phyloP scores from a whole-genome alignment of 371 early-diverging fungal genomes.

The Chytridium lagenaria region DNA sequence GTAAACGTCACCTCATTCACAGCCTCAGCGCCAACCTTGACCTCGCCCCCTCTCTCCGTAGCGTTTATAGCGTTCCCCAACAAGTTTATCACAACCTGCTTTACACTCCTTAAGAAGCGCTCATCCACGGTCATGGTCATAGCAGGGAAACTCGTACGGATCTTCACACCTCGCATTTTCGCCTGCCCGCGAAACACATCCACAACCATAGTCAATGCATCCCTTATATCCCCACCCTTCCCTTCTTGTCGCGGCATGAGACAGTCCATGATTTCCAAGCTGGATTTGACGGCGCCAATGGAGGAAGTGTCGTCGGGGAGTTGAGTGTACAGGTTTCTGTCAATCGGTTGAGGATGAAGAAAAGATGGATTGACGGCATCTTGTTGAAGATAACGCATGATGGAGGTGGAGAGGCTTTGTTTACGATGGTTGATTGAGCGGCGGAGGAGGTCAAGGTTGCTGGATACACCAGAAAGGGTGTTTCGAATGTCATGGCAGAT shows the following conservation, averaged over 20 bases:
- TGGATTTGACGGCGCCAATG: no score
- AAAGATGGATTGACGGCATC: no score
- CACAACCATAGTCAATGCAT: not conserved
- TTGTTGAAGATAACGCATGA: no score
- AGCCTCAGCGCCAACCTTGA: not conserved
- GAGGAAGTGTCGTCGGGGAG: no score
- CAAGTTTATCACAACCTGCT: not conserved
- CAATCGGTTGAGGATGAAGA: no score
- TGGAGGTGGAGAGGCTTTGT: not conserved
- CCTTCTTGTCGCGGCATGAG: no score
- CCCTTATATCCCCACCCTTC: not conserved
- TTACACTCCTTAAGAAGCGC: not conserved
- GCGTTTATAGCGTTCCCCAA: not conserved
- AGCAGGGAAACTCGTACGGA: not conserved
- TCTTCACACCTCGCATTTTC: not conserved
- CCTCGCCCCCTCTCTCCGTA: not conserved
- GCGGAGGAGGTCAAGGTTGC: not conserved
- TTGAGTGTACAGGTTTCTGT: no score
- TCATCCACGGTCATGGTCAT: not conserved
- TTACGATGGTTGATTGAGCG: not conserved
- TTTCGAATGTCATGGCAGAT: not conserved
- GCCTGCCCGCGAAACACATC: not conserved
- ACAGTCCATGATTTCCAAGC: no score
- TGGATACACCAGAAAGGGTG: not conserved
- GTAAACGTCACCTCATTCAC: not conserved